phyloP scores from a whole-genome alignment of 2,329 filamentous ascomycete genomes.

The Xenoacremonium recifei region DNA sequence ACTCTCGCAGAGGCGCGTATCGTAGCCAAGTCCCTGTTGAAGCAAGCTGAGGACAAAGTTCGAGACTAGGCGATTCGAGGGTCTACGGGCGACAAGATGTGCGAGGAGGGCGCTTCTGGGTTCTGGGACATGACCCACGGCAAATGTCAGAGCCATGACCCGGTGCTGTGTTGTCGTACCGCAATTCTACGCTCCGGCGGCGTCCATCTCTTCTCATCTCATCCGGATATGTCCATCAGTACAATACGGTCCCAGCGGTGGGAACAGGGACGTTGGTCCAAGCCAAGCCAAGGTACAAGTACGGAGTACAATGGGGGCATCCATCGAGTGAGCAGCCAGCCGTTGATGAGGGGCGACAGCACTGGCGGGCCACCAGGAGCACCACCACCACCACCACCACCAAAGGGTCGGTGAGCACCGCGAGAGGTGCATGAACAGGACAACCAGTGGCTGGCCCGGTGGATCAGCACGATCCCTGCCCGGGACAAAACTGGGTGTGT shows the following conservation, averaged over 20 bases:
- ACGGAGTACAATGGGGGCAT: too few relatives aligned
- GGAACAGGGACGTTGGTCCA: too few relatives aligned
- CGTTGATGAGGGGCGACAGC: neutral
- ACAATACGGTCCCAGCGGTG: too few relatives aligned
- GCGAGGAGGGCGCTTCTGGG: neutral
- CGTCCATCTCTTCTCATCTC: too few relatives aligned
- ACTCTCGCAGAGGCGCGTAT: too few relatives aligned
- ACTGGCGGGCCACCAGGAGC: neutral
- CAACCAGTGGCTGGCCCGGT: constrained; percentile 27
- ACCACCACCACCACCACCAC: too few relatives aligned
- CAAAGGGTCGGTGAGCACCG: constrained; percentile 32
- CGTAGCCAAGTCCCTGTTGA: constrained; percentile 13
- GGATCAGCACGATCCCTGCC: constrained; percentile 20
- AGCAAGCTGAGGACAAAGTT: constrained; percentile 1
- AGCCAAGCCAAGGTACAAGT: too few relatives aligned
- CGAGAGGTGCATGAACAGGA: constrained; percentile 32
- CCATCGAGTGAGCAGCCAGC: neutral
- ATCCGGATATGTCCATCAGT: too few relatives aligned
- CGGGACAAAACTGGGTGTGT: constrained; percentile 16
- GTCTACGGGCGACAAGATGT: neutral
- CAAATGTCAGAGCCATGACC: too few relatives aligned
- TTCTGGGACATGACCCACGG: neutral
- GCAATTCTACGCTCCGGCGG: too few relatives aligned
- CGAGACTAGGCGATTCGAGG: neutral
- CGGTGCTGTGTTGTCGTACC: too few relatives aligned